Conservation (phyloP, 2,329 filamentous ascomycete genomes). For the Neonectria hederae region DNA sequence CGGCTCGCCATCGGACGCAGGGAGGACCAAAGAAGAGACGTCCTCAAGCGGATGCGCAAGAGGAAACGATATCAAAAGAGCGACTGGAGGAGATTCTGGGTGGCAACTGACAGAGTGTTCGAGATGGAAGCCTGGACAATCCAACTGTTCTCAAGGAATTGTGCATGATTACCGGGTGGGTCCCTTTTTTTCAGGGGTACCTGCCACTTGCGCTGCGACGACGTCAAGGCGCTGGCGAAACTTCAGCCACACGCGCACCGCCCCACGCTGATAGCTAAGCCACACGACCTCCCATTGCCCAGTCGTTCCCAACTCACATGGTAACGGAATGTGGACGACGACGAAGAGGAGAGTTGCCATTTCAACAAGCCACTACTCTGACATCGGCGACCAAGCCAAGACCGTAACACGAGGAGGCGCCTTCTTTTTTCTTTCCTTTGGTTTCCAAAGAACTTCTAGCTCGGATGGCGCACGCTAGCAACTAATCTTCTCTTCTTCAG, state of each 20-base stretch:
- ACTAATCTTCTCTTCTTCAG: neutral
- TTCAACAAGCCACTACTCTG: neutral
- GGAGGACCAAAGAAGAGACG: neutral
- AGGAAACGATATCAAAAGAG: conserved; percentile 25
- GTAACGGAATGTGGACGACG: neutral
- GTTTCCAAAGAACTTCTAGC: neutral
- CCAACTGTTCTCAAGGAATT: conserved; percentile 38
- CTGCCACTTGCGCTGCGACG: conserved; percentile 1
- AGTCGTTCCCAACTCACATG: neutral
- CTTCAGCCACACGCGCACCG: conserved; percentile 9
- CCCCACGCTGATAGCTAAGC: neutral
- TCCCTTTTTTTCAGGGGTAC: conserved; percentile 36
- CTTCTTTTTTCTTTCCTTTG: neutral
- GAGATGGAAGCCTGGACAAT: conserved; percentile 34
- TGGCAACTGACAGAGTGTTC: conserved; percentile 23
- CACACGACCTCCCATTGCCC: neutral
- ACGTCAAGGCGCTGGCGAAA: conserved; percentile 12
- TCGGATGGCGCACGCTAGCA: neutral
- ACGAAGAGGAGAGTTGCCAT: neutral
- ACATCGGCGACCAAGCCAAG: neutral
- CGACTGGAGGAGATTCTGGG: conserved; percentile 11
- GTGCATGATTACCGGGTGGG: conserved; percentile 27
- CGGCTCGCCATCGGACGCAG: conserved; percentile 39
- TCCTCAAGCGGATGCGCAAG: conserved; percentile 19
- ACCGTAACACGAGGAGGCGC: neutral